Base-by-base conservation (phyloP, 2,329 filamentous ascomycete genomes). In the Fusarium sp. region DNA sequence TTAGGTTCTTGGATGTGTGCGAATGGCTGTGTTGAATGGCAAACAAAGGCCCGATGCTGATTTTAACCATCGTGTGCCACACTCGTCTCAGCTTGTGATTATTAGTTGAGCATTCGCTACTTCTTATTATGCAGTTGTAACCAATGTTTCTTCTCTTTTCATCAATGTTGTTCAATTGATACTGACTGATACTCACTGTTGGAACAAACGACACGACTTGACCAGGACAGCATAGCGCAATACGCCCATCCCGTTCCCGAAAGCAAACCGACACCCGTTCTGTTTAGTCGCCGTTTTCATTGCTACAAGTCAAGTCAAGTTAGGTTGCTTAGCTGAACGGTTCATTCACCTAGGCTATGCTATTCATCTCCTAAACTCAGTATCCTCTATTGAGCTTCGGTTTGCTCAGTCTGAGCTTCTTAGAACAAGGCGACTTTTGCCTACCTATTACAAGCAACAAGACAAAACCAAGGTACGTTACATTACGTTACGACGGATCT, bases 181-280 rank as follows among this genome's bases (percentile, higher is more conserved):
- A n/a, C 28, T 54, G 34, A 55, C 28, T 54, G 34, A 55, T 51
- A n/a, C 28, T 54, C 34, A 21, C n/a, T 43, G 27, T 27, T 23
- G 41, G 43, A 49, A 42, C n/a, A 25, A 40, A 55, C 55, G 27
- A 60, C 42, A 55, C 54, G 40, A 61, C 43, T 69, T 37, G 30
- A 47, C 46, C 60, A 28, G 60, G 59, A 51, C 28, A 53, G 25
- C n/a, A 48, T 69, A 66, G 61, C 62, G 51, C 23, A 21, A 28
- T 43, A 67, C 66, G 66, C 62, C 66, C 34, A 20, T 28, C 25
- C 49, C 49, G 25, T 21, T 53, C 62, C 58, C 49, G 61, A 67
- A 53, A 63, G 56, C 56, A 67, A 70, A 63, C 66, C 63, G 48
- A 50, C 48, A 67, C 66, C 53, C 53, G 56, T 56, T 43, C 61